Evolutionary conservation across 208 protist species (phyloP).

Genomic region (Trypanosoma vivax): DNA sequence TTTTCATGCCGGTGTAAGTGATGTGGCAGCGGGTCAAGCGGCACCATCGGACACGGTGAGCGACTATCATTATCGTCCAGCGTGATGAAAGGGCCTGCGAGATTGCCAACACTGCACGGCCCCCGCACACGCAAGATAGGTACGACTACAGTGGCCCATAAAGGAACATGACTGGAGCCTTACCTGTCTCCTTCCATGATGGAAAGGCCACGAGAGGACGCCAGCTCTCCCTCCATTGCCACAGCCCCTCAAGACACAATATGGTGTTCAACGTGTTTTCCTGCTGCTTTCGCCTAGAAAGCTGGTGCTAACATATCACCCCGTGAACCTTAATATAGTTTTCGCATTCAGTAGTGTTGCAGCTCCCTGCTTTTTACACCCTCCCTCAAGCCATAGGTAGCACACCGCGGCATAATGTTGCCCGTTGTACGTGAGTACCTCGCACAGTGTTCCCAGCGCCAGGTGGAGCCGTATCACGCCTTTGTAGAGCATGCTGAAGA

Average conservation of each 20-base stretch:
- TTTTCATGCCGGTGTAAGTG: not conserved
- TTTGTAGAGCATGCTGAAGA: conserved; percentile 34
- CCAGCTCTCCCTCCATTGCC: not conserved
- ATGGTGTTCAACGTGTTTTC: not conserved
- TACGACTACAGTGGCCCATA: conserved; percentile 8
- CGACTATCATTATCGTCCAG: not conserved
- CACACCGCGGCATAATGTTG: conserved; percentile 20
- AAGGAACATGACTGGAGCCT: conserved; percentile 17
- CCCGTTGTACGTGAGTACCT: conserved; percentile 44
- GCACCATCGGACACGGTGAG: conserved; percentile 16
- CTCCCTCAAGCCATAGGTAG: not conserved
- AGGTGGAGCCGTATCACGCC: conserved; percentile 25
- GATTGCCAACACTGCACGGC: not conserved
- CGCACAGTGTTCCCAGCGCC: conserved; percentile 37
- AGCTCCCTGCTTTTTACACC: conserved; percentile 8
- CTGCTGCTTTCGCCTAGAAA: not conserved
- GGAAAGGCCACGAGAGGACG: conserved; percentile 16
- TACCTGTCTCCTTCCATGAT: conserved; percentile 12
- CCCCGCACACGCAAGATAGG: no score
- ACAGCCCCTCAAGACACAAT: not conserved
- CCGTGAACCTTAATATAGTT: conserved; percentile 1
- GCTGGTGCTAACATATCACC: no score
- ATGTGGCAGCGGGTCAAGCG: not conserved
- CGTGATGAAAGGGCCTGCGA: conserved; percentile 21
- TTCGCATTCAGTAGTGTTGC: not conserved